Percentiles rank a stretch among this genome's conserved stretches.
Evolutionary conservation across 306 rosid species (phyloP).

Genomic region (Pyrus pyrifolia): DNA sequence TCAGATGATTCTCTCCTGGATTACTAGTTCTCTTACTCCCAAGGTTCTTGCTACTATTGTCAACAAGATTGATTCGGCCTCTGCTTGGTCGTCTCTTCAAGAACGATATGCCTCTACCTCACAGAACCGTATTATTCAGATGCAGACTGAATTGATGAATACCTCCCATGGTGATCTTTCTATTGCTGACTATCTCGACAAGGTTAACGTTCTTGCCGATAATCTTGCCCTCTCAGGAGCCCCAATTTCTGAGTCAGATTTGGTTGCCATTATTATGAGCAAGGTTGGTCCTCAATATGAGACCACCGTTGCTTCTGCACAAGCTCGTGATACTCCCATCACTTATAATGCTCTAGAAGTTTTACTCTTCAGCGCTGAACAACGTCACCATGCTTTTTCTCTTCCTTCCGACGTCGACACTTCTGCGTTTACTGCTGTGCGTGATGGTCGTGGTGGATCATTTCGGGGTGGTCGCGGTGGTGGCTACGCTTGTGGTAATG

Average conservation of each 20-base stretch:
- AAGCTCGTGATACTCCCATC: not conserved
- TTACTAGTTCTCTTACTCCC: not conserved
- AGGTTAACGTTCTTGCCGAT: no score
- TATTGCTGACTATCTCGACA: not conserved
- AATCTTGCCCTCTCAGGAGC: not conserved
- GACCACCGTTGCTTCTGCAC: not conserved
- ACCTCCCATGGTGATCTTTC: no score
- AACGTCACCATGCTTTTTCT: not conserved
- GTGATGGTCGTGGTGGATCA: no score
- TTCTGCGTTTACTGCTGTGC: no score
- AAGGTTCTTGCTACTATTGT: no score
- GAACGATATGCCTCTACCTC: no score
- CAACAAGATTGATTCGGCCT: fast-evolving
- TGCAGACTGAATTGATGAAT: no score
- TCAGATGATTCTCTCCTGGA: no score
- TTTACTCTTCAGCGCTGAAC: fast-evolving
- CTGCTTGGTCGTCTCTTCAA: not conserved
- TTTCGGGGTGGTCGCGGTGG: no score
- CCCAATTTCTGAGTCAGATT: not conserved
- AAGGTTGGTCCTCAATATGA: not conserved
- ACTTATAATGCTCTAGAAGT: not conserved
- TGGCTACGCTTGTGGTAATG: no score
- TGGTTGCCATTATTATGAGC: not conserved
- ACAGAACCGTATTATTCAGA: no score
- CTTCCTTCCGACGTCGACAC: no score